Evolutionary conservation across 495 filamentous ascomycete genomes (phyloP), one percentile per base, ranked within the genome.

Genomic region (Astrothelium subdiscretum): DNA sequence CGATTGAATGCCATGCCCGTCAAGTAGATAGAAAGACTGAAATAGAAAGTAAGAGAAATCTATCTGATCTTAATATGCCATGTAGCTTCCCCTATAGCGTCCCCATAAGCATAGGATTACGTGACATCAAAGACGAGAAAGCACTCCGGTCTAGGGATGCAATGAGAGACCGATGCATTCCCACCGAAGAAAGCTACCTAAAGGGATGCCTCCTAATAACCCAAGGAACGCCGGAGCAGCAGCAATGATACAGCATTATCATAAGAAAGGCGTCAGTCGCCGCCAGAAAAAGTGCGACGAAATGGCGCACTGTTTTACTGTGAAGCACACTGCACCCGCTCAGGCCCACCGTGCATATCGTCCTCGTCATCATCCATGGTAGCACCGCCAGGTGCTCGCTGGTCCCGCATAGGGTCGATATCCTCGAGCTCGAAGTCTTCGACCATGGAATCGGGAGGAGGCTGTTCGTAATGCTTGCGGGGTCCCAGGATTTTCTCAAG

Each of bases 271-370:
- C 24, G 24, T 26, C 22, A 6, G 24, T 29, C 22, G 48, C 22
- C 26, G 8, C 22, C 20, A 20, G 8, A 54, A 20, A 26, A 24
- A 8, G 5, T 54, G 0, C 6, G 24, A 54, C 3, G 8, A 54
- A 54, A 3, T 54, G 22, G 29, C 8, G 8, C 31, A 58, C 26
- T 20, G 31, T 26, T 65, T 87, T 96, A 99, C 83, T 97, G 94
- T 6, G 90, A 94, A 65, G 94, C 95, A 74, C 94, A 99, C 80
- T 97, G 94, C 68, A 99, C 91, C 43, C 95, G 82, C 79, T 99
- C 94, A 44, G 83, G 91, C 65, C 90, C 90, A 44, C 80, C 80
- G 66, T 90, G 90, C 86, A 72, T 92, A 81, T 90, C 88, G 62
- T 98, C 94, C 18, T 89, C 87, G 42, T 89, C 86, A 26, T 96